Evolutionary conservation across 257 asterid genomes (phyloP).

Genomic region (Ballota nigra): DNA sequence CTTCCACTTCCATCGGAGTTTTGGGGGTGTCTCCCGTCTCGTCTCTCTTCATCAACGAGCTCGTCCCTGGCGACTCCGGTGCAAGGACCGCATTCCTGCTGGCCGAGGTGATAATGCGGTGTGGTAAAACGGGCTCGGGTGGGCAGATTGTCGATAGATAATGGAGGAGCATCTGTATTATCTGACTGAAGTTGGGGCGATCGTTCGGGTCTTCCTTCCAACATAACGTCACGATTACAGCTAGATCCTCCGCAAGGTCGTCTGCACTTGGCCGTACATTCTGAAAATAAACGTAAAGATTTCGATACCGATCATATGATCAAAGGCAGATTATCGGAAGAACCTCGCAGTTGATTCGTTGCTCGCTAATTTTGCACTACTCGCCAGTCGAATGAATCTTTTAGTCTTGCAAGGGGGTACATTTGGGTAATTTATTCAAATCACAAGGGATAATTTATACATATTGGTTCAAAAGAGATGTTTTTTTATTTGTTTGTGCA

Average conservation of each 20-base stretch:
- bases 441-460: no score
- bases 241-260: slow-evolving; percentile 73
- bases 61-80: slow-evolving; percentile 94
- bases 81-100: slow-evolving; percentile 52
- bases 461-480: no score
- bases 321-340: background rate
- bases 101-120: slow-evolving; percentile 51
- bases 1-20: slow-evolving; percentile 41
- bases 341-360: no score
- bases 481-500: no score
- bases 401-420: no score
- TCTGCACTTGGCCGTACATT: slow-evolving; percentile 87
- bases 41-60: slow-evolving; percentile 75
- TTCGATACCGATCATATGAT: background rate
- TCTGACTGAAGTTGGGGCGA: slow-evolving; percentile 88
- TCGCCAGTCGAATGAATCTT: no score
- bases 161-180: slow-evolving; percentile 88
- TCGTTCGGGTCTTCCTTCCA: slow-evolving; percentile 86
- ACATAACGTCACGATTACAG: slow-evolving; percentile 77
- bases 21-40: slow-evolving; percentile 48
- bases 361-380: no score
- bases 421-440: no score
- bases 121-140: slow-evolving; percentile 58
- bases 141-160: slow-evolving; percentile 70
- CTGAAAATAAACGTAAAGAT: slow-evolving; percentile 34